phyloP scores from a whole-genome alignment of 108 stramenopile genomes.

The Pseudonitzschia pungens region DNA sequence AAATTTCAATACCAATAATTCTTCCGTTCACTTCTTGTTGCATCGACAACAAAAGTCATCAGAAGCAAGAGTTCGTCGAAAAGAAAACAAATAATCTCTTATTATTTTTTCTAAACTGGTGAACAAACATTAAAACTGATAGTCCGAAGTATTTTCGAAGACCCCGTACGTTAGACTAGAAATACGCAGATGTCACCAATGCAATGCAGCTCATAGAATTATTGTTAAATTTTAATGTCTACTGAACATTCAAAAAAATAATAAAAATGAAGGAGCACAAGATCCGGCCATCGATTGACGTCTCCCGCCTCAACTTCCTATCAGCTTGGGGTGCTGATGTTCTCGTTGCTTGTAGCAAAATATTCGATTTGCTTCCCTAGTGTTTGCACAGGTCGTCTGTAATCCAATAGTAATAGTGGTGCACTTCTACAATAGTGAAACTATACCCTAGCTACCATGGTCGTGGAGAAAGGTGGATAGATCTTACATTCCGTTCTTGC shows the following conservation, averaged over 20 bases:
- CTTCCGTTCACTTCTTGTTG: too few relatives aligned
- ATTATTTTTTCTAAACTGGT: too few relatives aligned
- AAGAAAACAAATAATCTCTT: too few relatives aligned
- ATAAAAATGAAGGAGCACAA: background rate
- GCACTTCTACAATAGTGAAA: background rate
- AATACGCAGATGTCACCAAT: too few relatives aligned
- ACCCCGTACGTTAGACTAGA: too few relatives aligned
- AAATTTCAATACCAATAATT: too few relatives aligned
- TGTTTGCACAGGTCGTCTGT: background rate
- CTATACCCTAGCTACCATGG: background rate
- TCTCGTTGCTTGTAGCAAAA: background rate
- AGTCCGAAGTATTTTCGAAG: too few relatives aligned
- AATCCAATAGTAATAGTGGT: background rate
- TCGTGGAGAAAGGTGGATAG: background rate
- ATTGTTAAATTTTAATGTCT: too few relatives aligned
- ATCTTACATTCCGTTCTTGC: conserved; percentile 91
- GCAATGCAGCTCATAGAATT: too few relatives aligned
- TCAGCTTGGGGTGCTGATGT: background rate
- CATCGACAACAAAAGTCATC: too few relatives aligned
- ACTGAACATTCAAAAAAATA: background rate
- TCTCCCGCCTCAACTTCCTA: background rate
- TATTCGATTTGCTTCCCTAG: background rate
- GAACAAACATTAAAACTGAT: too few relatives aligned
- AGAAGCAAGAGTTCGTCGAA: too few relatives aligned
- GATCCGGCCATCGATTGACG: background rate